Percentiles rank a stretch among this genome's conserved stretches.
phyloP scores from a whole-genome alignment of 371 early-diverging fungal genomes.

The Apophysomyces ossiformis region DNA sequence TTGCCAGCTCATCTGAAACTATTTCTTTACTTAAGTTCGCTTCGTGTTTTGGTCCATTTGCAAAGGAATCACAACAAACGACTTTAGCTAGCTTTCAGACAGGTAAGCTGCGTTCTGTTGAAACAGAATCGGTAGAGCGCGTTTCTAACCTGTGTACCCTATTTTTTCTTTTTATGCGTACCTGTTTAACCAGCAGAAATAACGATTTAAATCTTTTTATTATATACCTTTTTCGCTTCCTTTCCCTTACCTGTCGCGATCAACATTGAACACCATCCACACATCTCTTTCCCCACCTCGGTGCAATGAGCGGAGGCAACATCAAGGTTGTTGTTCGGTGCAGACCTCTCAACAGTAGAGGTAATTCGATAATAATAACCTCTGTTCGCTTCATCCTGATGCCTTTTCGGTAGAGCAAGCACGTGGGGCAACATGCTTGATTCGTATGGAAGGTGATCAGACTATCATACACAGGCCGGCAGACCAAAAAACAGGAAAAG shows the following conservation, averaged over 20 bases:
- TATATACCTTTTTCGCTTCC: neutral
- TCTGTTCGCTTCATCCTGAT: slow-evolving; percentile 16
- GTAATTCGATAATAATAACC: slow-evolving; percentile 26
- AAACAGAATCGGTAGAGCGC: neutral
- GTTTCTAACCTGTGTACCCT: neutral
- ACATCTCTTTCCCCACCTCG: slow-evolving; percentile 10
- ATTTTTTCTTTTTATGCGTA: slow-evolving; percentile 1
- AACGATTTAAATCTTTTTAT: neutral
- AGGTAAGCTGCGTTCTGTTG: slow-evolving; percentile 4
- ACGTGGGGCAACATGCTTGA: slow-evolving; percentile 63
- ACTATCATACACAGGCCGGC: slow-evolving; percentile 67
- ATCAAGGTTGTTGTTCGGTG: slow-evolving; percentile 81
- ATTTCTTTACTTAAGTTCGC: slow-evolving; percentile 1
- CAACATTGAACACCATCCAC: slow-evolving; percentile 4
- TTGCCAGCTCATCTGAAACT: slow-evolving; percentile 7
- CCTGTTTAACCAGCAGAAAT: neutral
- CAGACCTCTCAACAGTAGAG: slow-evolving; percentile 77
- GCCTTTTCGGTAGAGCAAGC: slow-evolving; percentile 53
- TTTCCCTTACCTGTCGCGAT: neutral
- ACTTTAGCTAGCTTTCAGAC: slow-evolving; percentile 2
- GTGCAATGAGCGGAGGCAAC: slow-evolving; percentile 49
- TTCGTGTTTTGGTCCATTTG: slow-evolving; percentile 8
- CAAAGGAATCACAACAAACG: slow-evolving; percentile 8
- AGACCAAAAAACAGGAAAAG: slow-evolving; percentile 41
- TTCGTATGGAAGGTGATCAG: slow-evolving; percentile 74